phyloP scores from a whole-genome alignment of 495 filamentous ascomycete genomes.

The Clohesyomyces aquaticus region DNA sequence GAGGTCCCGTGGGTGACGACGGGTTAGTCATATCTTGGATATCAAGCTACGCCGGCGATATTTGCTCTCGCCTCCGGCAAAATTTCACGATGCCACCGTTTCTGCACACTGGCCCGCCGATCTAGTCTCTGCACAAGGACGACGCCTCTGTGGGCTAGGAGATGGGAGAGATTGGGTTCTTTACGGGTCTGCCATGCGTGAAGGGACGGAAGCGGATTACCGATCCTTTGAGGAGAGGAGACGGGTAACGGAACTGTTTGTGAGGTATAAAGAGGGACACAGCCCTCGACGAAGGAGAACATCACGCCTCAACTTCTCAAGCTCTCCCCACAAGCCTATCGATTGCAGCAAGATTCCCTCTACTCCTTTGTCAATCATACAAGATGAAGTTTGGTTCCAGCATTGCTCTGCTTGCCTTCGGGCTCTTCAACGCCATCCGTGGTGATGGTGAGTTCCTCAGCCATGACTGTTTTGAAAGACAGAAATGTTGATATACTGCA shows the following conservation, averaged over 20 bases:
- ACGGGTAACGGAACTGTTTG: not conserved
- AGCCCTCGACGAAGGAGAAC: not conserved
- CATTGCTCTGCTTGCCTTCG: conserved; percentile 25
- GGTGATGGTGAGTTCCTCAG: conserved; percentile 17
- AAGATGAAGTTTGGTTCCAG: conserved; percentile 33
- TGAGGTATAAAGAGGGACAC: conserved; percentile 20
- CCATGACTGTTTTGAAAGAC: not conserved
- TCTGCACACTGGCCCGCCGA: not conserved
- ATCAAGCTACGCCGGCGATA: not conserved
- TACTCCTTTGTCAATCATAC: not conserved
- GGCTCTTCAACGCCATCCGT: conserved; percentile 26
- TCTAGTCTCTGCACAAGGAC: not conserved
- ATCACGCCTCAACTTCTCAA: not conserved
- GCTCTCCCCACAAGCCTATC: not conserved
- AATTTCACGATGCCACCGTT: conserved; percentile 1
- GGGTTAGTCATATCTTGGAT: conserved; percentile 10
- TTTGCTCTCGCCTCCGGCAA: not conserved
- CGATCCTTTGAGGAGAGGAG: conserved; percentile 8
- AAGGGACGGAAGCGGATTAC: not conserved
- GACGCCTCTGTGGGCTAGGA: not conserved
- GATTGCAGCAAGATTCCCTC: not conserved
- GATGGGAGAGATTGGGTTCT: not conserved
- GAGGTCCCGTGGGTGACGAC: not conserved
- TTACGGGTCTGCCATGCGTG: conserved; percentile 1
- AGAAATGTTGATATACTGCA: conserved; percentile 2